phyloP scores from a whole-genome alignment of 1,284 basidiomycete species.

The Somion occarium region DNA sequence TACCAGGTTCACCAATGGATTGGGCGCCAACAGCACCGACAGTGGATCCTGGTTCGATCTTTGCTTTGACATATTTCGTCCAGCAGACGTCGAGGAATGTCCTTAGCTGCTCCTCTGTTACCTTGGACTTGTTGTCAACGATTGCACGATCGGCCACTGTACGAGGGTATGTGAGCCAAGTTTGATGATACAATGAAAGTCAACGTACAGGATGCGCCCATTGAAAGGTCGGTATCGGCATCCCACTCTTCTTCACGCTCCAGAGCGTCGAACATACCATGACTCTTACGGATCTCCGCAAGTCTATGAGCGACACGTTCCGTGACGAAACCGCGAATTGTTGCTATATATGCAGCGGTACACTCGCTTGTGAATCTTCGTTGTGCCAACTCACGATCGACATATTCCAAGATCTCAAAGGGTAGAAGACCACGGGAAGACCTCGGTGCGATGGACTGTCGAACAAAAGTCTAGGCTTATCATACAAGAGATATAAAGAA shows the following conservation, averaged over 20 bases:
- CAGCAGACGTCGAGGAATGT: slow-evolving; percentile 86
- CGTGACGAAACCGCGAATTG: slow-evolving; percentile 72
- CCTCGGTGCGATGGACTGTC: slow-evolving; percentile 60
- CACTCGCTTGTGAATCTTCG: slow-evolving; percentile 66
- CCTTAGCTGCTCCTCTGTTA: slow-evolving; percentile 78
- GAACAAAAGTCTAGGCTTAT: slow-evolving; percentile 1
- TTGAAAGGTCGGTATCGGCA: slow-evolving; percentile 69
- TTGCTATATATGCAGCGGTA: slow-evolving; percentile 73
- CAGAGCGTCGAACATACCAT: slow-evolving; percentile 84
- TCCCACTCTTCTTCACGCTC: slow-evolving; percentile 78
- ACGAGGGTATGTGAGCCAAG: not conserved
- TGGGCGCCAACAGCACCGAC: slow-evolving; percentile 99
- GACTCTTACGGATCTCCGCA: slow-evolving; percentile 64
- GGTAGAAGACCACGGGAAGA: slow-evolving; percentile 71
- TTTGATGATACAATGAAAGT: not conserved
- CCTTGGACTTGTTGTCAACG: slow-evolving; percentile 88
- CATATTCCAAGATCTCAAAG: slow-evolving; percentile 80
- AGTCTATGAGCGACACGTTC: slow-evolving; percentile 68
- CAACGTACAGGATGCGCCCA: slow-evolving; percentile 68
- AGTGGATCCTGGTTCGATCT: slow-evolving; percentile 95
- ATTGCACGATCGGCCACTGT: slow-evolving; percentile 57
- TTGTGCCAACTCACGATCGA: slow-evolving; percentile 59
- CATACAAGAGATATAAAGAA: not conserved
- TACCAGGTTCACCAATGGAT: slow-evolving; percentile 99
- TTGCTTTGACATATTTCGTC: slow-evolving; percentile 89